A percentile compares a stretch with the other conserved stretches of the same genome.
Conservation (phyloP, 148 eudicot species). For the Chenopodium album region DNA sequence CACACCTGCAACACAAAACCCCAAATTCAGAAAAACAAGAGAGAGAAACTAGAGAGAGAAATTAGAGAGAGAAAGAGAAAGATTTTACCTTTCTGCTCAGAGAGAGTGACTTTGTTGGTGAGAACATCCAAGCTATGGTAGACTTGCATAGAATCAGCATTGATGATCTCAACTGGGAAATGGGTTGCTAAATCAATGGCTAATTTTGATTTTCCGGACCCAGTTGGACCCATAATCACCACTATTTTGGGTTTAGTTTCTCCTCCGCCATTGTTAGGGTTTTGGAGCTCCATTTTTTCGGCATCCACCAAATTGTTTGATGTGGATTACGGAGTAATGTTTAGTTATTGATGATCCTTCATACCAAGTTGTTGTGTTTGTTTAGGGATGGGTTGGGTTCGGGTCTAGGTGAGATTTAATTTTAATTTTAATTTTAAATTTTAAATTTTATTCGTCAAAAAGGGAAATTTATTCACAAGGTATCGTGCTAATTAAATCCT, state of each 20-base stretch:
- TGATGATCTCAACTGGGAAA: constrained; percentile 80
- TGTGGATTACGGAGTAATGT: too few species aligned
- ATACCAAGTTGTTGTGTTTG: too few species aligned
- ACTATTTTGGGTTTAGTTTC: constrained; percentile 51
- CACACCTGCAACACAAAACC: constrained; percentile 52
- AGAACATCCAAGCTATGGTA: constrained; percentile 82
- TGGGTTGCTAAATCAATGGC: constrained; percentile 76
- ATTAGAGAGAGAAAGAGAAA: background rate
- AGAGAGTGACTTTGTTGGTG: constrained; percentile 78
- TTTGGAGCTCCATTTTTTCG: constrained; percentile 31
- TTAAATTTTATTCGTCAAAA: too few species aligned
- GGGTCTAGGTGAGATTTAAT: too few species aligned
- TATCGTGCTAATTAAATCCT: too few species aligned
- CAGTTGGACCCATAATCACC: constrained; percentile 89
- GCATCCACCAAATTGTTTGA: background rate
- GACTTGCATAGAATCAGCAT: constrained; percentile 97
- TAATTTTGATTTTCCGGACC: constrained; percentile 77
- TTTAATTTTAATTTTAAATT: too few species aligned
- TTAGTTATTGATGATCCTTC: too few species aligned
- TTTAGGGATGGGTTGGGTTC: too few species aligned
- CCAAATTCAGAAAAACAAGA: background rate
- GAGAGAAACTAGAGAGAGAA: background rate
- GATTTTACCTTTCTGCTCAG: constrained; percentile 68
- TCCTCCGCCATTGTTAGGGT: constrained; percentile 37
- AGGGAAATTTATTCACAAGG: too few species aligned